Conservation (phyloP, 1,139 yeast species). For the Yamadazyma spencermartinsiae region DNA sequence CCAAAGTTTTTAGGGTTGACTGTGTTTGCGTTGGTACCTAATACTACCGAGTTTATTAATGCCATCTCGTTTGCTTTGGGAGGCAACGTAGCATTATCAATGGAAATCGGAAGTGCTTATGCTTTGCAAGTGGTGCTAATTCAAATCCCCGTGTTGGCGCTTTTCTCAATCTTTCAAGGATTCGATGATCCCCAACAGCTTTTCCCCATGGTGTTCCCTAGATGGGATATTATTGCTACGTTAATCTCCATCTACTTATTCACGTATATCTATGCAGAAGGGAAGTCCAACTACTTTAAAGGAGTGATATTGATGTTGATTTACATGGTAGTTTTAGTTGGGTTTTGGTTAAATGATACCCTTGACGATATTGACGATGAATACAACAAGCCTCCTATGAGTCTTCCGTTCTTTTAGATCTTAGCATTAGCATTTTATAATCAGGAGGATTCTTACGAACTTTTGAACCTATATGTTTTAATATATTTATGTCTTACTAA, state of each 20-base stretch:
- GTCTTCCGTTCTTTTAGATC: not conserved
- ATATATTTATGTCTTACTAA: not conserved
- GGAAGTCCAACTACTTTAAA: conserved; percentile 92
- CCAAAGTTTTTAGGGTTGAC: conserved; percentile 93
- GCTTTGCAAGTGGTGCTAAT: conserved; percentile 94
- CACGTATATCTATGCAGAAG: conserved; percentile 94
- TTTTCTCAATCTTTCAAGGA: conserved; percentile 62
- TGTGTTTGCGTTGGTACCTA: conserved; percentile 93
- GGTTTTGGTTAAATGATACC: conserved; percentile 69
- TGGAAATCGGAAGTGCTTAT: conserved; percentile 98
- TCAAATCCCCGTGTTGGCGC: conserved; percentile 88
- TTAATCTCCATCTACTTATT: conserved; percentile 84
- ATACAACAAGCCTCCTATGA: conserved; percentile 10
- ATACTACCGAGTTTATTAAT: conserved; percentile 93
- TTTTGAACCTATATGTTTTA: not conserved
- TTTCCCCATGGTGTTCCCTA: conserved; percentile 86
- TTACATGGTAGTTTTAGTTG: conserved; percentile 73
- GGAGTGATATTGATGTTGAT: conserved; percentile 86
- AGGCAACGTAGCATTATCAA: conserved; percentile 92
- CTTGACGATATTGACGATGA: conserved; percentile 40
- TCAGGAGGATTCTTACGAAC: not conserved
- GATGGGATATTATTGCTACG: conserved; percentile 92
- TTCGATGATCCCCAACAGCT: conserved; percentile 45
- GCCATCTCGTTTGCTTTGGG: conserved; percentile 96
- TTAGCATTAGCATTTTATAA: conserved; percentile 1